Conservation (phyloP, 202 grass and related monocot genomes). For the Hordeum pubiflorum region DNA sequence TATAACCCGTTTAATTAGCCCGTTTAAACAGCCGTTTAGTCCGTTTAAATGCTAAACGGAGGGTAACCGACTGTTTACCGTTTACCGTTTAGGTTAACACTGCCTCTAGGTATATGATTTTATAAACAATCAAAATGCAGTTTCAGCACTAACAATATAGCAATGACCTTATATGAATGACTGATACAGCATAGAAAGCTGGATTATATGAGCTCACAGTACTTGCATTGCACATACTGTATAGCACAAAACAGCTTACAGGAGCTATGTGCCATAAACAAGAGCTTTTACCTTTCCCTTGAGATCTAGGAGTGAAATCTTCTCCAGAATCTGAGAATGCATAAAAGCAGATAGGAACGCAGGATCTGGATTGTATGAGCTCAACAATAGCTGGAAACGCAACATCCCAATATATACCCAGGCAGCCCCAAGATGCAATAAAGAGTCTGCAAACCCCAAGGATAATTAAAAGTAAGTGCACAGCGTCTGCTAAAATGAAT, state of each 20-base stretch:
- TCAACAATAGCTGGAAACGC: slow-evolving; percentile 69
- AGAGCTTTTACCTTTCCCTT: slow-evolving; percentile 56
- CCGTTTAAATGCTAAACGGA: too few species aligned
- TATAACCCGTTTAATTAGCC: too few species aligned
- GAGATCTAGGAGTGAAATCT: slow-evolving; percentile 61
- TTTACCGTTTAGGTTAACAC: too few species aligned
- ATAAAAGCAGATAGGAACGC: slow-evolving; percentile 52
- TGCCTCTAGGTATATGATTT: not conserved
- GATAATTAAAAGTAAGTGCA: slow-evolving; percentile 4
- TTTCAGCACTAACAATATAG: not conserved
- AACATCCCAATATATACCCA: slow-evolving; percentile 85
- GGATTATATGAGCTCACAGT: not conserved
- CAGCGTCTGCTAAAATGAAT: not conserved
- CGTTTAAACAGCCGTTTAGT: too few species aligned
- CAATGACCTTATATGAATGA: not conserved
- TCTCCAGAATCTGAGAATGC: slow-evolving; percentile 66
- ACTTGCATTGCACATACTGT: not conserved
- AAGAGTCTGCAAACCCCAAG: slow-evolving; percentile 42
- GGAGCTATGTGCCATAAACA: slow-evolving; percentile 8
- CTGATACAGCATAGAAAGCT: not conserved
- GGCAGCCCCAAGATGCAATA: slow-evolving; percentile 72
- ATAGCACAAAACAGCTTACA: not conserved
- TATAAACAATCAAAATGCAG: slow-evolving; percentile 6
- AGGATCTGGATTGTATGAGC: slow-evolving; percentile 75
- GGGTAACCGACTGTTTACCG: too few species aligned